These are phyloP conservation scores for Alnus rubra DNA, from an alignment of 306 rosid genomes.

Conservation along the genomic window DNA sequence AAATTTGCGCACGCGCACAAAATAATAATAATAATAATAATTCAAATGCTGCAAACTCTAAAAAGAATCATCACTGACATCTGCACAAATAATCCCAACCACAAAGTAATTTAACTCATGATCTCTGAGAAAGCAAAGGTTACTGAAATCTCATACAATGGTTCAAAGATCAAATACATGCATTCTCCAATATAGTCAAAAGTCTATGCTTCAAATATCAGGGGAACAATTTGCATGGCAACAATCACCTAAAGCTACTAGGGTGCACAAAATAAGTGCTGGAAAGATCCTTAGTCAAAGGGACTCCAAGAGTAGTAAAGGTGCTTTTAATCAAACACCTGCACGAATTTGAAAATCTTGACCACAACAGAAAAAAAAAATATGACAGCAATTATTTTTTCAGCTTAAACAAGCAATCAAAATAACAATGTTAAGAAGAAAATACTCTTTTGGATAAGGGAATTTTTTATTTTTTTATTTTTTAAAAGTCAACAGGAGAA, in stretches of 20 bases:
- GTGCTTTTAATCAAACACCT: neutral
- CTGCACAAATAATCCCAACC: neutral
- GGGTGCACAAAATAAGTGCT: neutral
- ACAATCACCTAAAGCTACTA: neutral
- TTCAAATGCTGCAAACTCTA: slow-evolving; percentile 4
- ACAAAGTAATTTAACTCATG: neutral
- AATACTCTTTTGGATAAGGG: neutral
- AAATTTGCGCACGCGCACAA: neutral
- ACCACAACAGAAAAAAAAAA: neutral
- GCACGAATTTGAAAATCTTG: neutral
- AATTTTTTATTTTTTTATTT: too few species aligned
- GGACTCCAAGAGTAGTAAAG: neutral
- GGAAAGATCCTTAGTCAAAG: neutral
- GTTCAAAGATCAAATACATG: neutral
- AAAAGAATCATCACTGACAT: neutral
- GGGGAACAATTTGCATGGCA: neutral
- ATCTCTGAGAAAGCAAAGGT: neutral
- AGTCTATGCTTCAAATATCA: neutral
- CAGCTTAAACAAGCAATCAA: too few species aligned
- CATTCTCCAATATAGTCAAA: neutral
- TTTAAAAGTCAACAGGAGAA: neutral
- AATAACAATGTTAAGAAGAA: too few species aligned
- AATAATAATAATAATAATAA: slow-evolving; percentile 1
- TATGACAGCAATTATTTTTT: neutral
- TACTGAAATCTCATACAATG: neutral